Percentiles rank a stretch among this genome's conserved stretches.
These are phyloP conservation scores for Pleurotus pulmonarius DNA, from an alignment of 768 basidiomycete genomes.

Conservation along the genomic window DNA sequence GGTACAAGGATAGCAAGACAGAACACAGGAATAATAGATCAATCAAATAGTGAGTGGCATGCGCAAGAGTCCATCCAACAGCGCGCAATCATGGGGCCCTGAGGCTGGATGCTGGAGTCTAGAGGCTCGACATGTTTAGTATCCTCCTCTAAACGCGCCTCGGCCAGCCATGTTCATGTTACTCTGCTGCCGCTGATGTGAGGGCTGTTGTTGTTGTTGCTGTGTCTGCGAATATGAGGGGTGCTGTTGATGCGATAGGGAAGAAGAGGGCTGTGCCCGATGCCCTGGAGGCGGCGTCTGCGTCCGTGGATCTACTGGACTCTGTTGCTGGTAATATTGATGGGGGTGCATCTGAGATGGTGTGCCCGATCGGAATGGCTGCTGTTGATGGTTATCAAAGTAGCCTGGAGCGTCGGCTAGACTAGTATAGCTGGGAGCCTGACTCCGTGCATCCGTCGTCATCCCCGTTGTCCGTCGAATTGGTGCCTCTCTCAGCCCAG, in stretches of 20 bases:
- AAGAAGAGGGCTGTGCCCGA: conserved; percentile 12
- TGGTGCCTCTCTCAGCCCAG: conserved; percentile 54
- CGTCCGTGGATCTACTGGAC: not conserved
- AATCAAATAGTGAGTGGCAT: not conserved
- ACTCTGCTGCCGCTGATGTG: conserved; percentile 19
- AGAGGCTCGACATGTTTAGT: conserved; percentile 8
- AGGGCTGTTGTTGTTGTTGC: conserved; percentile 17
- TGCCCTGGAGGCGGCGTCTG: conserved; percentile 1
- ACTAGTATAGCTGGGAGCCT: conserved; percentile 34
- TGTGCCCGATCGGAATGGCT: not conserved
- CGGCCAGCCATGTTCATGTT: conserved; percentile 35
- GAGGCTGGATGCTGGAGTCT: not conserved
- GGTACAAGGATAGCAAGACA: conserved; percentile 5
- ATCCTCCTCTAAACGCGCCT: conserved; percentile 32
- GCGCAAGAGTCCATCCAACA: not conserved
- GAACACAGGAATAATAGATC: conserved; percentile 5
- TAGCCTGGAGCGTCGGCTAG: conserved; percentile 19
- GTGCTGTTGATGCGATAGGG: conserved; percentile 21
- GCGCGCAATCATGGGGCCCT: not conserved
- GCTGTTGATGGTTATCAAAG: conserved; percentile 22
- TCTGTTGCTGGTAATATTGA: not conserved
- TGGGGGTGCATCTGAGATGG: not conserved
- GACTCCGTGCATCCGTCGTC: conserved; percentile 11
- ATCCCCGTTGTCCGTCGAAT: conserved; percentile 48
- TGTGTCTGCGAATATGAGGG: conserved; percentile 22